Evolutionary conservation across 2,329 filamentous ascomycete species (phyloP), one percentile per base, ranked within the genome.

Genomic region (Verticillium dahliae): DNA sequence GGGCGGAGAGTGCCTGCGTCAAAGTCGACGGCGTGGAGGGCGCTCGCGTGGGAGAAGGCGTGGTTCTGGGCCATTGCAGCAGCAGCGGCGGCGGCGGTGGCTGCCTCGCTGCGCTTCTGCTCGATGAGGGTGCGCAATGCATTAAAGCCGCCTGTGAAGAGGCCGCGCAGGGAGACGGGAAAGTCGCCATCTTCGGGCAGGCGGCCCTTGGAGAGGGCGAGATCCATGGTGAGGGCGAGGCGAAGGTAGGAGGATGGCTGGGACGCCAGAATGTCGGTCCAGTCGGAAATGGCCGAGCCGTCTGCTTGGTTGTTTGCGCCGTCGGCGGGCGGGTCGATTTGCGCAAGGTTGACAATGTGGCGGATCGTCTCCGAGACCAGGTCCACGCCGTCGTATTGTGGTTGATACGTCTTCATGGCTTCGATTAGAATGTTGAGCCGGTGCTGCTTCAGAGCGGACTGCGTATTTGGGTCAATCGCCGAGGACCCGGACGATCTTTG

Each of bases 361-460:
- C 75, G 72, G 34, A 78, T 76, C 10, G 76, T 76, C 63, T 78
- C 74, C 68, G 73, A 75, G 56, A 80, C 74, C 67, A 75, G 78
- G 65, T 80, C 78, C 1, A 78, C 75, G 27, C 76, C 76, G 60
- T 80, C 78, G 61, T 79, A 79, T 58, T 78, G 76, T 2, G 75
- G 76, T 60, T 79, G 75, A 57, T 79, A 80, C 0, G 74, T 75
- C 61, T 76, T 77, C 74, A 80, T 79, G 1, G 76, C 76, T 59
- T 80, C 78, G 50, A 78, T 76, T 22, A 80, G 72, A 55, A 78
- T 76, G 61, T 76, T 75, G 38, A 80, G 73, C 9, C 76, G 74
- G 59, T 78, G 75, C 63, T 78, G 76, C 63, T 79, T 80, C 4
- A 76, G 68, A 2, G 72, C 73, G 0, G 73, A 69, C 18, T 75